Base-by-base conservation (phyloP, 2,329 filamentous ascomycete genomes). In the Hymenotorrendiella dingleyae region DNA sequence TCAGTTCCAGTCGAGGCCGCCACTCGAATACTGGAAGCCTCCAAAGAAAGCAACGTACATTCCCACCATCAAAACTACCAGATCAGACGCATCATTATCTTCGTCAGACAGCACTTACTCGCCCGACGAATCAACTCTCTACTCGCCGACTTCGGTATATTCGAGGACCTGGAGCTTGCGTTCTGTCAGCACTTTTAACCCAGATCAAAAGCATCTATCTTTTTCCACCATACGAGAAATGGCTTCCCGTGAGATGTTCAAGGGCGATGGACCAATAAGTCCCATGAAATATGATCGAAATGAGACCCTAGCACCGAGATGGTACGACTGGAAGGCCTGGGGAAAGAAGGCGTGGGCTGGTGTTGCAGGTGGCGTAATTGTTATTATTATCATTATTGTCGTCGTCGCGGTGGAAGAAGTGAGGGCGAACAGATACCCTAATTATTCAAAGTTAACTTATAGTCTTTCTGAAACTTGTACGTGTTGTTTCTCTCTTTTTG, bases 271-370 rank as follows among this genome's bases (percentile, higher is more conserved):
- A n/a, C n/a, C n/a, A n/a, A n/a, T n/a, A n/a, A n/a, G n/a, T n/a
- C n/a, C 14, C 5, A 22, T n/a, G 9, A 19, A 21, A 27, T 20
- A 21, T 14, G 45, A 57, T 34, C 22, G 34, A n/a, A 42, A 49
- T 3, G 47, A 43, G 36, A 47, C 46, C 5, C 39, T 48, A 19
- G 28, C 39, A 9, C 50, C 48, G 11, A 38, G 36, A 14, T 64
- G 62, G 64, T 76, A 69, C 59, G 66, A 78, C 47, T 69, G 71
- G 0, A 65, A 65, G 37, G 66, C 66, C 35, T 82, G 78, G 78
- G 63, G 69, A 29, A 70, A 71, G 55, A 70, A 67, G 45, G 66
- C 63, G 9, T 80, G 72, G 71, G 56, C 67, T 17, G 61, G 67
- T 24, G 54, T 73, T 5, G 67, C 50, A 3, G 56, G 63, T 1